A percentile compares a stretch with the other conserved stretches of the same genome.
Evolutionary conservation across 2,329 filamentous ascomycete species (phyloP).

Genomic region (Corniculantispora saksenae): DNA sequence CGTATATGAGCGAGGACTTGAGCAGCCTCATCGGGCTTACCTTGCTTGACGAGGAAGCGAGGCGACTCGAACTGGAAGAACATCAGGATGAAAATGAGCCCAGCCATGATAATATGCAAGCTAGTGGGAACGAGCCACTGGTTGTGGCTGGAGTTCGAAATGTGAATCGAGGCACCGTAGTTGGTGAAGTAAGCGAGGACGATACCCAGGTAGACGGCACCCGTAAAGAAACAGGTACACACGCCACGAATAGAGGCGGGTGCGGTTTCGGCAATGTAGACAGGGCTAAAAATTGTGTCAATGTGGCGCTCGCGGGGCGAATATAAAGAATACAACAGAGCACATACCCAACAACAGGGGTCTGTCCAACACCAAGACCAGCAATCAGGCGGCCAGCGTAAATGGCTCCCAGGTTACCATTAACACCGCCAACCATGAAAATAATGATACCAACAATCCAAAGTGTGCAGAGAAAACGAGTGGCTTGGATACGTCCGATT

Average conservation of each 20-base stretch:
- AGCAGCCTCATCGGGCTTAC: constrained; percentile 60
- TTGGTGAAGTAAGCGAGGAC: constrained; percentile 79
- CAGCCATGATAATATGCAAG: constrained; percentile 76
- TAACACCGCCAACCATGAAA: constrained; percentile 54
- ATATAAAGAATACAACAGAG: no score
- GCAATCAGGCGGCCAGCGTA: constrained; percentile 69
- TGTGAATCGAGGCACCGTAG: constrained; percentile 57
- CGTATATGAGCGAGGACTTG: constrained; percentile 58
- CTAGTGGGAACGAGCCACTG: constrained; percentile 70
- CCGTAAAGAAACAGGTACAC: constrained; percentile 61
- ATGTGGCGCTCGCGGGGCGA: neutral
- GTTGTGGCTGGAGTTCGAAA: constrained; percentile 46
- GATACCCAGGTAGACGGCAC: constrained; percentile 71
- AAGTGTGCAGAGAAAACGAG: constrained; percentile 55
- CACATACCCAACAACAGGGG: constrained; percentile 59
- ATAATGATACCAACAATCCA: constrained; percentile 61
- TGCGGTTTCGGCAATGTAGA: constrained; percentile 73
- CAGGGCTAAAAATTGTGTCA: constrained; percentile 42
- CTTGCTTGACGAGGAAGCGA: constrained; percentile 68
- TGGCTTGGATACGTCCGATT: constrained; percentile 64
- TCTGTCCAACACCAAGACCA: constrained; percentile 66
- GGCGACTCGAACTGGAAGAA: constrained; percentile 71
- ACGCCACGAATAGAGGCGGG: constrained; percentile 70
- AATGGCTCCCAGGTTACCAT: constrained; percentile 56
- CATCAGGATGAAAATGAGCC: constrained; percentile 68